Evolutionary conservation across 2,329 filamentous ascomycete genomes (phyloP).

Genomic region (Aureobasidium sp.): DNA sequence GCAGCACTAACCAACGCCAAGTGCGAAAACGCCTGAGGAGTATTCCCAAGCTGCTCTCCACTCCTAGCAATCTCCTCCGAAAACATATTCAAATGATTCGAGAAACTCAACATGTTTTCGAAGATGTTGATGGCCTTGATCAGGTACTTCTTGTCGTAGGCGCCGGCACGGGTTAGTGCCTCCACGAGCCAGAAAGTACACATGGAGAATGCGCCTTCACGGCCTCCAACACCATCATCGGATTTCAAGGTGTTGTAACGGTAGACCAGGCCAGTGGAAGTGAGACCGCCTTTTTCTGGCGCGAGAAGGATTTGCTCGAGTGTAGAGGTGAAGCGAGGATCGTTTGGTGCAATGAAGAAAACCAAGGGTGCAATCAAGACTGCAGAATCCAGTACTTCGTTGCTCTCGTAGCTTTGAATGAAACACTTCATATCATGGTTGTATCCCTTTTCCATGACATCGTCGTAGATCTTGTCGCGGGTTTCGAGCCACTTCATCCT

Average conservation of each 20-base stretch:
- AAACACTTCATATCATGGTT: slow-evolving; percentile 64
- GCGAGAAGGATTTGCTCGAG: slow-evolving; percentile 64
- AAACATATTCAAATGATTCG: slow-evolving; percentile 72
- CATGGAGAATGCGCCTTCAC: slow-evolving; percentile 73
- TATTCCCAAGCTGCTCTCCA: slow-evolving; percentile 73
- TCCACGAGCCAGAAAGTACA: slow-evolving; percentile 80
- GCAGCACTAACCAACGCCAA: slow-evolving; percentile 69
- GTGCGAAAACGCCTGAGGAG: slow-evolving; percentile 72
- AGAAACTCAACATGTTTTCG: slow-evolving; percentile 70
- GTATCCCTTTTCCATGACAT: slow-evolving; percentile 73
- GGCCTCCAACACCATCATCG: slow-evolving; percentile 66
- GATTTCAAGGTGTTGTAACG: slow-evolving; percentile 64
- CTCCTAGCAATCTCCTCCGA: slow-evolving; percentile 69
- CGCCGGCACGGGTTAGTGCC: slow-evolving; percentile 56
- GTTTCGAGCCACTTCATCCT: slow-evolving; percentile 53
- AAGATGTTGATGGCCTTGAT: slow-evolving; percentile 58
- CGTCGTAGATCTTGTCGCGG: slow-evolving; percentile 63
- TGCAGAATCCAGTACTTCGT: slow-evolving; percentile 63
- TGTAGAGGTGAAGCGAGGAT: slow-evolving; percentile 66
- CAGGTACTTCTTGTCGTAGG: slow-evolving; percentile 59
- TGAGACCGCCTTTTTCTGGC: slow-evolving; percentile 68
- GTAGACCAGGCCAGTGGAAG: slow-evolving; percentile 63
- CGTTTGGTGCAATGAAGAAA: slow-evolving; percentile 72
- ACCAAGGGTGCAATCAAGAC: slow-evolving; percentile 71
- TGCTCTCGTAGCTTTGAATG: slow-evolving; percentile 68